Conservation (phyloP, 2,329 filamentous ascomycete genomes). For the Aspergillus sp. region DNA sequence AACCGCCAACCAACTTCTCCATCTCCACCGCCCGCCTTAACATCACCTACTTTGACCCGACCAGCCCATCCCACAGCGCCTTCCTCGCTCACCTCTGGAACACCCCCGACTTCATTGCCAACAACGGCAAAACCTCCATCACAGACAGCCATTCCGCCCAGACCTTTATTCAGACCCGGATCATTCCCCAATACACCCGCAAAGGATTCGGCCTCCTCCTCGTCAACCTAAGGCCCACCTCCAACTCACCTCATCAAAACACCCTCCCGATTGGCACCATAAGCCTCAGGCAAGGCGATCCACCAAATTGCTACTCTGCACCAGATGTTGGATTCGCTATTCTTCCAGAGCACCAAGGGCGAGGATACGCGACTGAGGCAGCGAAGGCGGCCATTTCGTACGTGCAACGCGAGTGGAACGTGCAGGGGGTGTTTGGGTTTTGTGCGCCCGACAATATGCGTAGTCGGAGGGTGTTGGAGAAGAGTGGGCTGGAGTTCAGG, state of each 20-base stretch:
- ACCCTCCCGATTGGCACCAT: background rate
- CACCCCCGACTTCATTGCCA: conserved; percentile 20
- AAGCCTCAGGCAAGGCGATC: background rate
- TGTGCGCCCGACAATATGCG: background rate
- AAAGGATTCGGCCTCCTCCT: background rate
- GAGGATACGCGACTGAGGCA: background rate
- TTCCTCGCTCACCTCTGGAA: conserved; percentile 24
- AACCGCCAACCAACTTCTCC: conserved; percentile 4
- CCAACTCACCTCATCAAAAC: background rate
- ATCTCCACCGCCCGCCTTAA: conserved; percentile 19
- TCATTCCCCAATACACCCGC: background rate
- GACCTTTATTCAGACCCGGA: background rate
- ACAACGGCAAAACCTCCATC: conserved; percentile 15
- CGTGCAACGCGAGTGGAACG: background rate
- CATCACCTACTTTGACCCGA: conserved; percentile 20
- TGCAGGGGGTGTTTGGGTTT: conserved; percentile 1
- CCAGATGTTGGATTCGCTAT: background rate
- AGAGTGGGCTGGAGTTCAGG: background rate
- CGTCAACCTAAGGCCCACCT: background rate
- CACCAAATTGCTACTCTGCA: background rate
- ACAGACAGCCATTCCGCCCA: conserved; percentile 8
- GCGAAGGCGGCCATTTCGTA: background rate
- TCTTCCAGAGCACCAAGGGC: background rate
- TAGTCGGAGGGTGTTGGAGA: background rate
- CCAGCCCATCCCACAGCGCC: conserved; percentile 13